These are phyloP conservation scores for Diospyros kaki DNA, from an alignment of 148 eudicot genomes.

Conservation along the genomic window DNA sequence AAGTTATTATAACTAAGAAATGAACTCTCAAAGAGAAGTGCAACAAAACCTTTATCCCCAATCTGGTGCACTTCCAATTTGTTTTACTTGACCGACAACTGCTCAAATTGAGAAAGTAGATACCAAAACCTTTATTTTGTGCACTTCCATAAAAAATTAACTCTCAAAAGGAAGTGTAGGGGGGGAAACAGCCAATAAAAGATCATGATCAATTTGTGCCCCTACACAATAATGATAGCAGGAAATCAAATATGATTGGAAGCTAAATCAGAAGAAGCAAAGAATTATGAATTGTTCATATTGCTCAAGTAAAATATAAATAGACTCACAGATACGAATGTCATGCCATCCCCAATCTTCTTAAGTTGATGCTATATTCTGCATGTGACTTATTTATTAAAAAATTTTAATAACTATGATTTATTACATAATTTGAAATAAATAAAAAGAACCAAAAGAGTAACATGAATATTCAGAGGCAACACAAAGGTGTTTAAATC, in stretches of 20 bases:
- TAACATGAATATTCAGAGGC: slow-evolving; percentile 8
- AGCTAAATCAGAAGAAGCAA: slow-evolving; percentile 9
- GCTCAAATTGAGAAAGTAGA: slow-evolving; percentile 8
- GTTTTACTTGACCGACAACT: not conserved
- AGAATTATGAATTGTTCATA: not conserved
- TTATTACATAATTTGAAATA: not conserved
- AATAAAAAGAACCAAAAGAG: not conserved
- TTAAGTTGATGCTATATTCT: slow-evolving; percentile 83
- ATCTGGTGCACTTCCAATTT: no score
- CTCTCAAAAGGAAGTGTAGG: slow-evolving; percentile 98
- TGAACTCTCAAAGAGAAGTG: not conserved
- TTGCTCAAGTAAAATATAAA: slow-evolving; percentile 10
- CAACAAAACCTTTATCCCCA: not conserved
- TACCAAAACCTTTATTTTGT: slow-evolving; percentile 82
- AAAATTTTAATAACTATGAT: slow-evolving; percentile 3
- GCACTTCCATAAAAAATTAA: slow-evolving; percentile 94
- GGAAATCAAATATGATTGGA: not conserved
- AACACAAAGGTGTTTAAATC: not conserved
- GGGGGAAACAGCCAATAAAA: slow-evolving; percentile 89
- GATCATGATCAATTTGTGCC: slow-evolving; percentile 90
- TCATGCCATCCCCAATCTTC: slow-evolving; percentile 89
- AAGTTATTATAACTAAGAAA: no score
- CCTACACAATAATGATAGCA: slow-evolving; percentile 38
- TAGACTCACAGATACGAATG: slow-evolving; percentile 83
- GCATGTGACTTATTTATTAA: slow-evolving; percentile 25